Evolutionary conservation across 768 basidiomycete species (phyloP), one percentile per base, ranked within the genome.

Genomic region (Ephemerocybe angulata): DNA sequence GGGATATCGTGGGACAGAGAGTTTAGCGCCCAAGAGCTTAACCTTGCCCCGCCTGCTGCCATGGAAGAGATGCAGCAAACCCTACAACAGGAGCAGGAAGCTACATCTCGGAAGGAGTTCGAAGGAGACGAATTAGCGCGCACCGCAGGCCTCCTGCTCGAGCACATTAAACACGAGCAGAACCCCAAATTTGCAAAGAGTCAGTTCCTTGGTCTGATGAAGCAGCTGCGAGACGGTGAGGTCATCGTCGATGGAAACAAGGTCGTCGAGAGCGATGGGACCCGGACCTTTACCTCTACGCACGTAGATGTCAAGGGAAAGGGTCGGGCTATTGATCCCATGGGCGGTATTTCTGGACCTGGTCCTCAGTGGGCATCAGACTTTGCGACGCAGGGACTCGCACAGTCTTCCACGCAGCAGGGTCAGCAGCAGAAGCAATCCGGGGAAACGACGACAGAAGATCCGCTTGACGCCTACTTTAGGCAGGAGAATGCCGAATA

Each of bases 101-200:
- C 47, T 10, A 33, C 55, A 4, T 59, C 61, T 1, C 63, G 62
- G 42, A 57, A 28, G 42, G 63, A 61, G 7, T 62, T 40, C 17
- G 82, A 85, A 17, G 72, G 71, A 2, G 90, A 93, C 60, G 86
- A 90, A 43, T 83, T 96, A 43, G 87, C 93, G 2, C 80, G 82
- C 27, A 87, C 90, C 7, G 93, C 93, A 11, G 90, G 83, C 8
- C 72, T 85, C 40, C 79, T 96, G 35, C 72, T 96, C 52, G 83
- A 90, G 38, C 78, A 86, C n/a, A 81, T 95, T 43, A 76, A 81
- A 63, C 71, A 86, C 55, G 89, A 90, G 52, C 77, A 80, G 63
- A 93, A 90, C 64, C 83, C 86, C 31, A 97, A 96, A 67, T 93
- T 97, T 63, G 78, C 83, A 69, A 81, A 91, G 29, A 93, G 90